These are phyloP conservation scores for Monilinia fructicola DNA, from an alignment of 2,329 filamentous ascomycete genomes.

Conservation along the genomic window DNA sequence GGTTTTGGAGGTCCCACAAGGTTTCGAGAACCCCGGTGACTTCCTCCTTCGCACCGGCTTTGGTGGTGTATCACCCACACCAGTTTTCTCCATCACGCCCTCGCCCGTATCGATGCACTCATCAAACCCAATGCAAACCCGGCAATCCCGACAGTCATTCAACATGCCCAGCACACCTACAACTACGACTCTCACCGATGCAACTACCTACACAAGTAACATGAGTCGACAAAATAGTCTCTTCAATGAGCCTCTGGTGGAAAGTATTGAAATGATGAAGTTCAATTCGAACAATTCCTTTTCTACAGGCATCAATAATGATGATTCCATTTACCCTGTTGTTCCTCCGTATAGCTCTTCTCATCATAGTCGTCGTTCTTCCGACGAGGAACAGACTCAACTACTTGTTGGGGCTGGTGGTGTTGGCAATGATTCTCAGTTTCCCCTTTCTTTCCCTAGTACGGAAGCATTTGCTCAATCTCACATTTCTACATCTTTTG, in stretches of 20 bases:
- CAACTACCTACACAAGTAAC: slow-evolving; percentile 38
- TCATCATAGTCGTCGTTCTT: slow-evolving; percentile 36
- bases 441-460: slow-evolving; percentile 36
- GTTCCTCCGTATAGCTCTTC: slow-evolving; percentile 33
- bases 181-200: slow-evolving; percentile 38
- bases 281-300: slow-evolving; percentile 39
- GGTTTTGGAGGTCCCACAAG: slow-evolving; percentile 35
- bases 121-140: slow-evolving; percentile 23
- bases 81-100: slow-evolving; percentile 31
- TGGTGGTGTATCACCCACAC: slow-evolving; percentile 20
- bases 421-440: slow-evolving; percentile 39
- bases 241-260: slow-evolving; percentile 38
- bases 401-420: slow-evolving; percentile 40
- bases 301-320: slow-evolving; percentile 35
- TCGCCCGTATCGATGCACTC: slow-evolving; percentile 19
- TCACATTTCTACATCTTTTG: slow-evolving; percentile 34
- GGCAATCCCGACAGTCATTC: slow-evolving; percentile 30
- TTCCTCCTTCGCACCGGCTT: slow-evolving; percentile 33
- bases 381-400: slow-evolving; percentile 39
- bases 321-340: slow-evolving; percentile 37
- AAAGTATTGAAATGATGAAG: slow-evolving; percentile 41
- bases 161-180: slow-evolving; percentile 38
- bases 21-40: slow-evolving; percentile 34
- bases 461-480: slow-evolving; percentile 29
- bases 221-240: slow-evolving; percentile 41